Evolutionary conservation across 805 yeast species (phyloP).

Genomic region (Ogataea glucozyma): DNA sequence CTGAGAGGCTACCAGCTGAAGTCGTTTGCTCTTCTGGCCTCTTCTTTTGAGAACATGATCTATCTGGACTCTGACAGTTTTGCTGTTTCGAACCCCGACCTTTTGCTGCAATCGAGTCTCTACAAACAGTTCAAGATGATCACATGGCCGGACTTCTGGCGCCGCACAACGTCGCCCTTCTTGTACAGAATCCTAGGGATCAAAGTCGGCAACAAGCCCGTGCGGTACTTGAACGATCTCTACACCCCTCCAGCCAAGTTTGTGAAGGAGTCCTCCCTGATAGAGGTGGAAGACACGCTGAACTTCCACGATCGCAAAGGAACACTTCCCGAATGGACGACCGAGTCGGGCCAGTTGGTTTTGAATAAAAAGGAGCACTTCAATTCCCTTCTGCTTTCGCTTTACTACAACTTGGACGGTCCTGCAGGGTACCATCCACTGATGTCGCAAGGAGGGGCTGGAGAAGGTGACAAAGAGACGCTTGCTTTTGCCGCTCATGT

Average conservation of each 20-base stretch:
- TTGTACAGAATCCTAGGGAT: slow-evolving; percentile 44
- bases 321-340: slow-evolving; percentile 61
- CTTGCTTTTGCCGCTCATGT: slow-evolving; percentile 63
- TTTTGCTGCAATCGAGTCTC: slow-evolving; percentile 40
- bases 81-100: slow-evolving; percentile 44
- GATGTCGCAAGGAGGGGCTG: slow-evolving; percentile 61
- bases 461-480: slow-evolving; percentile 83
- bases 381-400: slow-evolving; percentile 55
- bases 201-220: slow-evolving; percentile 33
- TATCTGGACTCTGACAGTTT: slow-evolving; percentile 50
- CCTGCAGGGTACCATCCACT: slow-evolving; percentile 60
- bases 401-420: slow-evolving; percentile 69
- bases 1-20: slow-evolving; percentile 41
- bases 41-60: slow-evolving; percentile 47
- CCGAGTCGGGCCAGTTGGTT: slow-evolving; percentile 70
- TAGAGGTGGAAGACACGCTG: slow-evolving; percentile 33
- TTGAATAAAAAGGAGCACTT: slow-evolving; percentile 61
- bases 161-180: slow-evolving; percentile 63
- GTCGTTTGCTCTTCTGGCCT: slow-evolving; percentile 44
- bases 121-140: slow-evolving; percentile 53
- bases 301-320: slow-evolving; percentile 61
- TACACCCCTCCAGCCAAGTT: slow-evolving; percentile 24
- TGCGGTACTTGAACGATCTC: slow-evolving; percentile 24
- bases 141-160: slow-evolving; percentile 80
- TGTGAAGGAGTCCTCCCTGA: slow-evolving; percentile 8